phyloP scores from a whole-genome alignment of 1,284 basidiomycete species.

The Trichosporon sp. region DNA sequence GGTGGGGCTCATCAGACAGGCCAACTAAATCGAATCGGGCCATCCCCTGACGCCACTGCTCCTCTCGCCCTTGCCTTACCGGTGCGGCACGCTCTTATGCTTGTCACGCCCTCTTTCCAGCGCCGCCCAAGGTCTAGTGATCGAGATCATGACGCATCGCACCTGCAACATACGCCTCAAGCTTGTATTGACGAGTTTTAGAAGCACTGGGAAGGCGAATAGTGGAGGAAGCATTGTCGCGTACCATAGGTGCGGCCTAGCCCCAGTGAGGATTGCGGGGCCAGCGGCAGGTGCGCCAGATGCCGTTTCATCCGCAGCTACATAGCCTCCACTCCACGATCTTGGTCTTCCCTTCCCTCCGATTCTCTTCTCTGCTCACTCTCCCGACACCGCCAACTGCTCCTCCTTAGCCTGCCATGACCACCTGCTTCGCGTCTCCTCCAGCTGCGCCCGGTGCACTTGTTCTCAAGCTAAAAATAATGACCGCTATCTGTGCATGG shows the following conservation, averaged over 20 bases:
- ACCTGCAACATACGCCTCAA: neutral
- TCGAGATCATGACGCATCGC: neutral
- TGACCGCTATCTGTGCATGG: neutral
- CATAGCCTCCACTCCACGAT: neutral
- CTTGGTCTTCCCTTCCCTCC: neutral
- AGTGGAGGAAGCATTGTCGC: too few relatives aligned
- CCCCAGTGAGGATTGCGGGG: too few relatives aligned
- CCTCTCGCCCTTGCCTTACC: neutral
- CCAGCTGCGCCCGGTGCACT: neutral
- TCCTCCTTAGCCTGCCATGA: neutral
- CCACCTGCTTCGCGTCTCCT: neutral
- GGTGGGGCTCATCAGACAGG: neutral
- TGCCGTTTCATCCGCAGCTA: neutral
- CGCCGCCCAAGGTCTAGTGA: neutral
- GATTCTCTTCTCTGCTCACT: neutral
- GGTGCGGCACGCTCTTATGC: neutral
- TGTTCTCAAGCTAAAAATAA: neutral
- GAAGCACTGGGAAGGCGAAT: too few relatives aligned
- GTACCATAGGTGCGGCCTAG: too few relatives aligned
- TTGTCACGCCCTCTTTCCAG: neutral
- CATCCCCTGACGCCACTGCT: constrained; percentile 1
- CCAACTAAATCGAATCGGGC: neutral
- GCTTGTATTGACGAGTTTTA: neutral
- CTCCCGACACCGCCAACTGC: too few relatives aligned
- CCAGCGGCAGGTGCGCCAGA: neutral